phyloP scores from a whole-genome alignment of 805 yeast genomes.

The Naumovozyma dairenensis region DNA sequence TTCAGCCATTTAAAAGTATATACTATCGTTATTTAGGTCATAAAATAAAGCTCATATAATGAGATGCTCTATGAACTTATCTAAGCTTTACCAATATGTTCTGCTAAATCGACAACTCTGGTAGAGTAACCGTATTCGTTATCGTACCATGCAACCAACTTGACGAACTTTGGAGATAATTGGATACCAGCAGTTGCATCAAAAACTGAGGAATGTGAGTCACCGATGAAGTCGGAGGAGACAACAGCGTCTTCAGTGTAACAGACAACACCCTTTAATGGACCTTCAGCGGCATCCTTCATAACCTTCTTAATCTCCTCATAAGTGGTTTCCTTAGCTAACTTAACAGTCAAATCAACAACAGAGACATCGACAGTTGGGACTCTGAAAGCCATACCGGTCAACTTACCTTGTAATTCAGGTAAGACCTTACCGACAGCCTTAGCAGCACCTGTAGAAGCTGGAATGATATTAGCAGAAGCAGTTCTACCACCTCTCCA shows the following conservation, averaged over 20 bases:
- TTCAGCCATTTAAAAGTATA: too few species aligned
- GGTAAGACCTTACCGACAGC: slow-evolving; percentile 70
- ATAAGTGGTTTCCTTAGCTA: slow-evolving; percentile 47
- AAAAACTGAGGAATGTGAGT: slow-evolving; percentile 53
- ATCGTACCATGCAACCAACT: slow-evolving; percentile 65
- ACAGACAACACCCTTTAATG: slow-evolving; percentile 52
- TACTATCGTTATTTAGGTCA: too few species aligned
- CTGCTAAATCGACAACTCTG: slow-evolving; percentile 64
- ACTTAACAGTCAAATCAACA: slow-evolving; percentile 60
- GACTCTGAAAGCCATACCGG: slow-evolving; percentile 67
- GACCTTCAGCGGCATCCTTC: slow-evolving; percentile 51
- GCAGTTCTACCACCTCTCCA: slow-evolving; percentile 79
- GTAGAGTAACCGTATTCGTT: slow-evolving; percentile 69
- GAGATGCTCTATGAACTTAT: too few species aligned
- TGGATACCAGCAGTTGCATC: slow-evolving; percentile 63
- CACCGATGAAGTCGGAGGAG: slow-evolving; percentile 58
- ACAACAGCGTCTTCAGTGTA: slow-evolving; percentile 67
- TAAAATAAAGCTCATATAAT: too few species aligned
- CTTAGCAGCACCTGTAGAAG: slow-evolving; percentile 71
- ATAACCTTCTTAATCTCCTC: slow-evolving; percentile 52
- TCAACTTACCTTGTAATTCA: slow-evolving; percentile 59
- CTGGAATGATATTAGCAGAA: slow-evolving; percentile 65
- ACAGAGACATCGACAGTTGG: slow-evolving; percentile 68
- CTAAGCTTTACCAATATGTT: slow-evolving; percentile 44
- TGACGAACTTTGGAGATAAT: slow-evolving; percentile 60